Base-by-base conservation (phyloP, 2,329 filamentous ascomycete species). In the Aspergillus sergii region DNA sequence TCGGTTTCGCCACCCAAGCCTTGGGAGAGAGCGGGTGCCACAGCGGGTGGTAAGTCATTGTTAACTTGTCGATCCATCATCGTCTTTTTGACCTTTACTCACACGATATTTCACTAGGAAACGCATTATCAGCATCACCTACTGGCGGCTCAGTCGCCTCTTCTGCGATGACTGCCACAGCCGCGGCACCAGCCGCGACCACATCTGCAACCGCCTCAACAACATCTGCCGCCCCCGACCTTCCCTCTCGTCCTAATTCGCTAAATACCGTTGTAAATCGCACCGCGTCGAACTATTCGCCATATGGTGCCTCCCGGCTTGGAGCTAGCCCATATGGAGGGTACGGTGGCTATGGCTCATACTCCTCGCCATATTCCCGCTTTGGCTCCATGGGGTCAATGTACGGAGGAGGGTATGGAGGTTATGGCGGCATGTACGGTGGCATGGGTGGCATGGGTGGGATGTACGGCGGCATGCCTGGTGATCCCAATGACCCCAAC, bases 1-100 rank as follows among this genome's bases (percentile, higher is more conserved):
- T 81, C 84, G 69, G 82, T 83, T 68, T 97, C 94, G 79, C 95
- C 95, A 75, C 95, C 95, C 61, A 99, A 99, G 82, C 95, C 95
- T 54, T 99, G 95, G 95, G 95, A 99, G 82, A 88, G 90, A 78
- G 86, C 89, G 69, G 91, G 90, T 79, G 83, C 83, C 70, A 75
- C 82, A 68, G 75, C 83, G 73, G 79, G 86, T 75, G 79, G 86
- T 89, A 81, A 73, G 83, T 80, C 55, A 51, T 57, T 56, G 6
- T 58, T 26, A 61, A 60, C 60, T 65, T 64, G 58, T 43, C 61
- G 59, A 58, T 50, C 56, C 46, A 36, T 30, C 9, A 46, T 21
- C 11, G 36, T 12, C 9, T 30, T 46, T 43, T n/a, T 54, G 56
- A 48, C 59, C 34, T 63, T 46, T 41, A 43, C 59, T 67, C 45